These are phyloP conservation scores for Heterobasidion parviporum DNA, from an alignment of 1,284 basidiomycete genomes.

Conservation along the genomic window DNA sequence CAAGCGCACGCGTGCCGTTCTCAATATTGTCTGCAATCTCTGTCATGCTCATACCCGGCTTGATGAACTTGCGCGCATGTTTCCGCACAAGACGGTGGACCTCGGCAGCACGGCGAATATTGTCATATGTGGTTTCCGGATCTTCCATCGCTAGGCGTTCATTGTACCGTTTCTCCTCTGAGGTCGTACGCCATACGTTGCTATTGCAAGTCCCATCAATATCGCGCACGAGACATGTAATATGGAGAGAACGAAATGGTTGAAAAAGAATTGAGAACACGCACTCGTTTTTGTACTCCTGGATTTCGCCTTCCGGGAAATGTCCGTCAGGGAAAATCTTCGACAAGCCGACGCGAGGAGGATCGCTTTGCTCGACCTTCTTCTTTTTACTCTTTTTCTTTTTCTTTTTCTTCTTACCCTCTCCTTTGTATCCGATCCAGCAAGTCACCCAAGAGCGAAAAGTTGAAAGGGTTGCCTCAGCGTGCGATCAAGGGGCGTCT, in stretches of 20 bases:
- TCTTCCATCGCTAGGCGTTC: conserved; percentile 77
- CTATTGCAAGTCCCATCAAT: conserved; percentile 28
- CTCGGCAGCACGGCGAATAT: conserved; percentile 88
- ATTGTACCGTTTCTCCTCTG: conserved; percentile 82
- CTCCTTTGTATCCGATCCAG: conserved; percentile 12
- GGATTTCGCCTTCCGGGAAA: conserved; percentile 89
- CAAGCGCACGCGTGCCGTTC: conserved; percentile 81
- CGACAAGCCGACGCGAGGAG: conserved; percentile 85
- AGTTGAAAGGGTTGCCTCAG: not conserved
- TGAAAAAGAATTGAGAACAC: conserved; percentile 17
- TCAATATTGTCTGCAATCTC: conserved; percentile 95
- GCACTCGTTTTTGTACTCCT: conserved; percentile 87
- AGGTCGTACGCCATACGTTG: conserved; percentile 82
- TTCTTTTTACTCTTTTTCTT: conserved; percentile 95
- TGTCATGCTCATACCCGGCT: conserved; percentile 91
- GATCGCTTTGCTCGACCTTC: conserved; percentile 78
- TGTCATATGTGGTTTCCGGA: conserved; percentile 77
- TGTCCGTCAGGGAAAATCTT: conserved; percentile 84
- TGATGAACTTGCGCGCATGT: conserved; percentile 78
- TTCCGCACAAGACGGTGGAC: conserved; percentile 92
- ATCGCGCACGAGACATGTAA: not conserved
- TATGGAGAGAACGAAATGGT: conserved; percentile 1
- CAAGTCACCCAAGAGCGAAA: not conserved
- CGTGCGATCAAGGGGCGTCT: not conserved
- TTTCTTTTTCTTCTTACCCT: conserved; percentile 56